Conservation (phyloP, 2,329 filamentous ascomycete genomes). For the Epichloe gansuensis region DNA sequence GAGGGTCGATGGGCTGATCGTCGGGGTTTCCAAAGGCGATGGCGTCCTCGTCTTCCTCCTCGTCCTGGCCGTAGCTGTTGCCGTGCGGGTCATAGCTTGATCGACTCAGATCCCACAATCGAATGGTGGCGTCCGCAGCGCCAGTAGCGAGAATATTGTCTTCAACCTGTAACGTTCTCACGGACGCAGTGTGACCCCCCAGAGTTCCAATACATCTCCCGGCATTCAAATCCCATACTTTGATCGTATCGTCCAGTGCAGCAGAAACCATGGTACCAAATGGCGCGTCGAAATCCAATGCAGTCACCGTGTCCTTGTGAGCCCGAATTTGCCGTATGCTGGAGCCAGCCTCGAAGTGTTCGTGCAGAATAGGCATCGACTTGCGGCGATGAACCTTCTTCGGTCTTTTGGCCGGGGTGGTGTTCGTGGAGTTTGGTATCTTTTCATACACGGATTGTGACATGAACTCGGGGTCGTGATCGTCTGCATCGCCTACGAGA, state of each 20-base stretch:
- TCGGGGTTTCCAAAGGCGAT: conserved; percentile 62
- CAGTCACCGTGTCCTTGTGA: conserved; percentile 77
- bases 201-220: conserved; percentile 83
- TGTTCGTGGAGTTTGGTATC: conserved; percentile 46
- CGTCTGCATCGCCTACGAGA: conserved; percentile 35
- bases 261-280: conserved; percentile 92
- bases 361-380: conserved; percentile 90
- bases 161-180: conserved; percentile 82
- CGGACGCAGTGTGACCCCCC: conserved; percentile 89
- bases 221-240: conserved; percentile 92
- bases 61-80: conserved; percentile 44
- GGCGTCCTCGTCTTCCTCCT: conserved; percentile 49
- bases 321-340: conserved; percentile 79
- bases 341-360: conserved; percentile 84
- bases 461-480: conserved; percentile 60
- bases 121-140: conserved; percentile 86
- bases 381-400: conserved; percentile 52
- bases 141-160: conserved; percentile 93
- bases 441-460: conserved; percentile 96
- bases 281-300: conserved; percentile 91
- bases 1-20: conserved; percentile 54
- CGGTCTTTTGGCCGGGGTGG: conserved; percentile 33
- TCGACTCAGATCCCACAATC: conserved; percentile 86
- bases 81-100: conserved; percentile 68
- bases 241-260: conserved; percentile 81